phyloP scores from a whole-genome alignment of 352 stramenopile genomes.

The Pythium monospermum region DNA sequence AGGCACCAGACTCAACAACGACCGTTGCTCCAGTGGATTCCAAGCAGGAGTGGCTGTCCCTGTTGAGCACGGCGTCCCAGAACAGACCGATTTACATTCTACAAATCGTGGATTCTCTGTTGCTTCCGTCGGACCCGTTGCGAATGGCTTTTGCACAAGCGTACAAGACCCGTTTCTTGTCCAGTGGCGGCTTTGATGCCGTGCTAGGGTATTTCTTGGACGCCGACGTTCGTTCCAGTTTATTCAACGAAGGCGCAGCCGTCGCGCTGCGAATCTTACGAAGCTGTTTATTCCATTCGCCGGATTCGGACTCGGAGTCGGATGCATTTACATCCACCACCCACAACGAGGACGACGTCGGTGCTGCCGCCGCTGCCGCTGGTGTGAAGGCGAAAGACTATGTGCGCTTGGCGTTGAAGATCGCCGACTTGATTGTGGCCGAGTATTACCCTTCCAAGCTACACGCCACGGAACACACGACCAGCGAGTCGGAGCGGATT shows the following conservation, averaged over 20 bases:
- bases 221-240: constrained; percentile 57
- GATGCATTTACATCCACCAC: no score
- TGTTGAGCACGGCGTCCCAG: constrained; percentile 66
- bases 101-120: constrained; percentile 81
- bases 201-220: constrained; percentile 82
- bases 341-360: constrained; percentile 11
- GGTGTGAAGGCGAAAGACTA: constrained; percentile 48
- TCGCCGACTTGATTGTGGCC: constrained; percentile 72
- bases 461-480: constrained; percentile 20
- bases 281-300: constrained; percentile 67
- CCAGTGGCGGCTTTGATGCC: constrained; percentile 71
- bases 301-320: constrained; percentile 19
- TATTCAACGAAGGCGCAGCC: constrained; percentile 81
- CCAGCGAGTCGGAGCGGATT: constrained; percentile 59
- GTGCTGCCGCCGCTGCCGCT: constrained; percentile 2
- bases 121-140: constrained; percentile 61
- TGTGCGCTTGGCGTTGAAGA: constrained; percentile 68
- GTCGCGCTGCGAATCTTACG: constrained; percentile 81
- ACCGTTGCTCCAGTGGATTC: neutral
- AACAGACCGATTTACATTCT: constrained; percentile 85
- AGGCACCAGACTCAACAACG: neutral
- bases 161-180: constrained; percentile 73
- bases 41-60: constrained; percentile 53
- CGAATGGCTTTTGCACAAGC: constrained; percentile 53
- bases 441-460: constrained; percentile 48